Percentiles rank a stretch among this genome's conserved stretches.
Evolutionary conservation across 352 stramenopile genomes (phyloP).

Genomic region (Globisporangium nunn): DNA sequence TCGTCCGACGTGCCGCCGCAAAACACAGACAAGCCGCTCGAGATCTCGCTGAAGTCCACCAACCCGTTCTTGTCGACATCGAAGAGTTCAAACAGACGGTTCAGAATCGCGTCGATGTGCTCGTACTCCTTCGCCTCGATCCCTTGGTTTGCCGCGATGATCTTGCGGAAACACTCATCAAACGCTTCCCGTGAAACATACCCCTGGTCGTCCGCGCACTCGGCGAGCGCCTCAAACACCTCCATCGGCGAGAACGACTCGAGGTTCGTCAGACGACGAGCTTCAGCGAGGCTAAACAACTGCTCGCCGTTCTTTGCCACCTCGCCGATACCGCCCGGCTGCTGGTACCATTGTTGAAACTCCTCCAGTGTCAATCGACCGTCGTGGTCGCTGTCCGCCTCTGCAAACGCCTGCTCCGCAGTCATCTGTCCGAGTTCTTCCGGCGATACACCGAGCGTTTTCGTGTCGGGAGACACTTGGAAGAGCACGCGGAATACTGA

Average conservation of each 20-base stretch:
- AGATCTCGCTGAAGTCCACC: slow-evolving; percentile 86
- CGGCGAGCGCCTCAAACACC: slow-evolving; percentile 68
- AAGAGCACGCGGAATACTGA: slow-evolving; percentile 85
- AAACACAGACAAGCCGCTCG: slow-evolving; percentile 76
- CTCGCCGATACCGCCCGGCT: slow-evolving; percentile 60
- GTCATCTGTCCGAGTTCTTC: slow-evolving; percentile 79
- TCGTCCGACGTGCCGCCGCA: slow-evolving; percentile 77
- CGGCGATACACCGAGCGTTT: slow-evolving; percentile 50
- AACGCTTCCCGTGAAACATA: slow-evolving; percentile 70
- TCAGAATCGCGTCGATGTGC: slow-evolving; percentile 64
- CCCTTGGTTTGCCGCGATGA: slow-evolving; percentile 47
- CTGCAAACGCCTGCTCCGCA: slow-evolving; percentile 66
- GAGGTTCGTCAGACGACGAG: slow-evolving; percentile 67
- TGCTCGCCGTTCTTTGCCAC: slow-evolving; percentile 75
- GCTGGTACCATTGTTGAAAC: slow-evolving; percentile 84
- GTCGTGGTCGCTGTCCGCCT: slow-evolving; percentile 64
- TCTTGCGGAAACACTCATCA: slow-evolving; percentile 69
- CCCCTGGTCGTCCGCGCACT: slow-evolving; percentile 60
- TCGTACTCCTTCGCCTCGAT: slow-evolving; percentile 49
- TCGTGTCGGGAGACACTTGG: slow-evolving; percentile 60
- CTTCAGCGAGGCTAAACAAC: slow-evolving; percentile 67
- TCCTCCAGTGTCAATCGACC: slow-evolving; percentile 75
- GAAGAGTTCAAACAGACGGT: slow-evolving; percentile 77
- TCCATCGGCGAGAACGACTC: slow-evolving; percentile 68
- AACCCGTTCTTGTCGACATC: slow-evolving; percentile 81